Evolutionary conservation across 192 early-diverging fungal genomes (phyloP), one percentile per base, ranked within the genome.

Genomic region (Thamnidium elegans): DNA sequence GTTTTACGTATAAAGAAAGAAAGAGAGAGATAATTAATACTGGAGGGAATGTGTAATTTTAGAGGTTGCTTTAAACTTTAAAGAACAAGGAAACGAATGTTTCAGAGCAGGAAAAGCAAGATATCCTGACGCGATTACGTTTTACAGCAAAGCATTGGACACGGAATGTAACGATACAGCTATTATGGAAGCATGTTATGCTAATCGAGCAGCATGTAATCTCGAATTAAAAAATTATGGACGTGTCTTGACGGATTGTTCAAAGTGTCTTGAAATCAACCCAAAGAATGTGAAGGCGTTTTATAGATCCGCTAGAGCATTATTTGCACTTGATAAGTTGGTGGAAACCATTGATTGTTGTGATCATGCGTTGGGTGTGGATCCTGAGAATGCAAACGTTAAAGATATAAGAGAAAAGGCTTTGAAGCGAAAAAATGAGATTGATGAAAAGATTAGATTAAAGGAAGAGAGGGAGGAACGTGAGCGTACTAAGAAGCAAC

Each of bases 51-150:
- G 26, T 36, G 11, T 5, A n/a, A 46, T 8, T 23, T 43, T 47
- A 81, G 77, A 82, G 84, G 84, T 94, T 62, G 96, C 97, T 7
- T 78, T 79, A 30, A 97, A 96, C 79, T 94, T 96, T 64, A 98
- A 97, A 77, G 87, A 89, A 52, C 94, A 97, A 78, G 97, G 97
- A 69, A 99, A 99, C 78, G 92, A 93, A 14, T 79, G 83, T 54
- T 98, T 94, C 79, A 83, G 89, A 65, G 81, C 71, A 31, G 88
- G 89, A 11, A 84, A 84, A 60, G 43, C 56, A 4, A 64, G 72
- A 36, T 97, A 86, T 78, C 69, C 81, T 43, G 86, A 94, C 55
- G 97, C 96, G 4, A 81, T 91, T 20, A 65, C 78, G 30, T 95
- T 77, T 75, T 99, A 99, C 79, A 92, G 93, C 26, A 87, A 94